Percentiles rank a stretch among this genome's conserved stretches.
Evolutionary conservation across 2,329 filamentous ascomycete species (phyloP).

Genomic region (Epichloe brachyelytri): DNA sequence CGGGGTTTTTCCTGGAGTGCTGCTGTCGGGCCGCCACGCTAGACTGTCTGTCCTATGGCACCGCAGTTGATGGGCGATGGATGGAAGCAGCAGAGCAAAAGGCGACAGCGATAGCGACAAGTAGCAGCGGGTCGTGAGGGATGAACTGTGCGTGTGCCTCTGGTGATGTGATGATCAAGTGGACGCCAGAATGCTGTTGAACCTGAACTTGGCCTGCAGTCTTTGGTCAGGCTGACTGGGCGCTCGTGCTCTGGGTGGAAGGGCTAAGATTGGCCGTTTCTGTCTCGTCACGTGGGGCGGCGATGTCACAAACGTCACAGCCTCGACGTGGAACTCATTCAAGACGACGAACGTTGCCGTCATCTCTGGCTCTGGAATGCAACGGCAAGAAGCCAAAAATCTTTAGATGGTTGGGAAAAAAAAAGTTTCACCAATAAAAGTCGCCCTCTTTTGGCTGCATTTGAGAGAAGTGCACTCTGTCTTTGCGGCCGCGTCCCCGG

Average conservation of each 20-base stretch:
- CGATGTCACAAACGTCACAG: background rate
- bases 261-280: background rate
- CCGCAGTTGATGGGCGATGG: background rate
- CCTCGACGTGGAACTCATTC: background rate
- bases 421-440: too few relatives aligned
- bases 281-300: conserved; percentile 1
- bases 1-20: background rate
- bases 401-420: rapidly evolving
- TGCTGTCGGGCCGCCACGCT: conserved; percentile 3
- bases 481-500: too few relatives aligned
- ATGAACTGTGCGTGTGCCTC: background rate
- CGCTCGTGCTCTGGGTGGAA: background rate
- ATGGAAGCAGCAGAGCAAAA: background rate
- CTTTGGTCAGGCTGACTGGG: background rate
- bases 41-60: background rate
- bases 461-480: too few relatives aligned
- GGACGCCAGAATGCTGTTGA: background rate
- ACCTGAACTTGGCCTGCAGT: background rate
- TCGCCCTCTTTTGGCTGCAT: too few relatives aligned
- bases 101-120: background rate
- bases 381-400: too few relatives aligned
- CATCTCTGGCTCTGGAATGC: background rate
- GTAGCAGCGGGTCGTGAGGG: background rate
- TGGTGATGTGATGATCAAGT: background rate
- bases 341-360: background rate